Base-by-base conservation (phyloP, 1,284 basidiomycete genomes). In the Moniliophthora roreri region DNA sequence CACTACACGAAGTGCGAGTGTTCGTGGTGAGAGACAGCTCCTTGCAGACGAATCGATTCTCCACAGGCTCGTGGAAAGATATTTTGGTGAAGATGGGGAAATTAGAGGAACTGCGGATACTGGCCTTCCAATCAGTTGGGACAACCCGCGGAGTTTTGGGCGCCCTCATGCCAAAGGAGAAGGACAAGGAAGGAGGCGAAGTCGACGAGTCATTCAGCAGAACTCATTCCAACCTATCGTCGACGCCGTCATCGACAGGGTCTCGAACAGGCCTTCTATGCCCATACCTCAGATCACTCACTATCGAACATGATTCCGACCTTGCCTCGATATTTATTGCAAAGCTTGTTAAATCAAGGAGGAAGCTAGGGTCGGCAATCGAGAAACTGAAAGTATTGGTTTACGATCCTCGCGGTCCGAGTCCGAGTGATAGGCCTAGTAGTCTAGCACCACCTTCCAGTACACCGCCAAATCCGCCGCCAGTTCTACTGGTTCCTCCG, bases 21-120 rank as follows among this genome's bases (percentile, higher is more conserved):
- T 37, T 56, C n/a, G 41, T 48, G n/a, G 36, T 56, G 5, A 56
- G 54, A 47, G 54, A 56, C 24, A 54, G 53, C n/a, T 54, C 48
- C n/a, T 46, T 32, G 35, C 41, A 49, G 20, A 15, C 21, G 9
- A 50, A 53, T n/a, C 20, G 28, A 13, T 48, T 56, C 26, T 32
- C 41, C 9, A 36, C 44, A 7, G 32, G 28, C 24, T 36, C 44
- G 11, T 56, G 54, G 54, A 49, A 16, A 23, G 42, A 50, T 15
- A 26, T 56, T 26, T 42, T 56, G 9, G 20, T 28, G 18, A 35
- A 41, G 16, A 26, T 56, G 9, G 40, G 41, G 4, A 24, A 11
- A 20, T 38, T 56, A 15, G 28, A 53, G 28, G 49, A 56, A n/a
- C 34, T 56, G 34, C 38, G 51, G 23, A 47, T 56, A 13, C 41